phyloP scores from a whole-genome alignment of 148 eudicot species.

The Nepenthes mirabilis region DNA sequence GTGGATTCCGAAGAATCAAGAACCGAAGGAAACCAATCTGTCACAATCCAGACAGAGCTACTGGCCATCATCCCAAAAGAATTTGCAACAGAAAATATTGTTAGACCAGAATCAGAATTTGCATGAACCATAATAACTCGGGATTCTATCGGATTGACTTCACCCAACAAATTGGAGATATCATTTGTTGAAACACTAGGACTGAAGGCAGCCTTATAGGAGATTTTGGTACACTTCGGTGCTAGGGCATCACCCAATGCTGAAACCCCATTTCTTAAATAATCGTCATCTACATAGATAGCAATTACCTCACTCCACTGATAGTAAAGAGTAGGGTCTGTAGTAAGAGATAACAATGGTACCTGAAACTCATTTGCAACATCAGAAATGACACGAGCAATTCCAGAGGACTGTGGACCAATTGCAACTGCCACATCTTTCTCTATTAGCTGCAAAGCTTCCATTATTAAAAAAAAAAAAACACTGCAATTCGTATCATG shows the following conservation, averaged over 20 bases:
- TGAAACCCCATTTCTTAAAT: constrained; percentile 61
- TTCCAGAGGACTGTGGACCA: constrained; percentile 72
- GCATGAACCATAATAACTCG: constrained; percentile 76
- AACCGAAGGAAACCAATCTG: constrained; percentile 73
- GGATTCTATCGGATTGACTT: constrained; percentile 58
- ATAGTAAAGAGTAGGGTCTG: constrained; percentile 71
- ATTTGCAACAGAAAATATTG: constrained; percentile 46
- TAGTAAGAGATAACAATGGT: constrained; percentile 56
- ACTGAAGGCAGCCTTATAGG: constrained; percentile 67
- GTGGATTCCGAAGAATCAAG: constrained; percentile 30
- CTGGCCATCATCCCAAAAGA: constrained; percentile 46
- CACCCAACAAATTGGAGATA: constrained; percentile 35
- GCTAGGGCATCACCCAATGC: constrained; percentile 46
- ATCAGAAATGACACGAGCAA: constrained; percentile 48
- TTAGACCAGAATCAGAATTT: constrained; percentile 70
- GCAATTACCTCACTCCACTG: constrained; percentile 69
- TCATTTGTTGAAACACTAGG: constrained; percentile 37
- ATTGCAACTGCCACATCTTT: constrained; percentile 47
- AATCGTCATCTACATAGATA: constrained; percentile 54
- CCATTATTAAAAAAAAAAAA: constrained; percentile 30
- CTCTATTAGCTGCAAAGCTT: constrained; percentile 58
- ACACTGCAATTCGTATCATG: constrained; percentile 72
- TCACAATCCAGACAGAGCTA: constrained; percentile 87
- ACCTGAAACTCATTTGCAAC: constrained; percentile 49
- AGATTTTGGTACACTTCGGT: constrained; percentile 40